A percentile compares a stretch with the other conserved stretches of the same genome.
phyloP scores from a whole-genome alignment of 495 filamentous ascomycete species.

The Talaromyces thailandensis region DNA sequence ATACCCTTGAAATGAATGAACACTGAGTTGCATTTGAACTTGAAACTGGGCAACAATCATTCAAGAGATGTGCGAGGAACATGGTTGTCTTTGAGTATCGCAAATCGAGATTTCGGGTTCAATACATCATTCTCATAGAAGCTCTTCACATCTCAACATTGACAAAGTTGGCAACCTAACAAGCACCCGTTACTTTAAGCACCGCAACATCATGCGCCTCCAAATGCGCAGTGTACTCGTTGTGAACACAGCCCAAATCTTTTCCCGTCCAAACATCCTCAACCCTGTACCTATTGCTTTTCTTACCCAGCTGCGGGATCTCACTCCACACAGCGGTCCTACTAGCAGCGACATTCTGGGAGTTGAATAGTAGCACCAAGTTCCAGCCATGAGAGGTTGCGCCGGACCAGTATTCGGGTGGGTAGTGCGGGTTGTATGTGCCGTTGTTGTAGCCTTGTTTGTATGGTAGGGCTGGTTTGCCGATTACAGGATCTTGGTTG shows the following conservation, averaged over 20 bases:
- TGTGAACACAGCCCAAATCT: slow-evolving; percentile 36
- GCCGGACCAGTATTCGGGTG: slow-evolving; percentile 56
- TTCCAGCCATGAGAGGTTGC: slow-evolving; percentile 33
- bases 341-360: slow-evolving; percentile 21
- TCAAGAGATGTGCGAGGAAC: neutral
- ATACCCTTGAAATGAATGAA: neutral
- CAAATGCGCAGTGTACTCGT: slow-evolving; percentile 24
- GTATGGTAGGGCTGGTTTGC: slow-evolving; percentile 48
- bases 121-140: neutral
- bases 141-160: neutral
- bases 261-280: slow-evolving; percentile 46
- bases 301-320: slow-evolving; percentile 38
- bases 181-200: slow-evolving; percentile 27
- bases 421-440: slow-evolving; percentile 49
- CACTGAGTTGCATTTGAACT: neutral
- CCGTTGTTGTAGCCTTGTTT: slow-evolving; percentile 61
- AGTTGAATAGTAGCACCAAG: slow-evolving; percentile 47
- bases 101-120: neutral
- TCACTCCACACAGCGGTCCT: slow-evolving; percentile 42
- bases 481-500: slow-evolving; percentile 48
- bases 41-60: neutral
- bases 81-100: neutral
- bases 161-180: slow-evolving; percentile 9
- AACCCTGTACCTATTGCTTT: slow-evolving; percentile 31
- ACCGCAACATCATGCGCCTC: slow-evolving; percentile 42